Conservation (phyloP, 176 grass and related monocot species). For the Avena eriantha region DNA sequence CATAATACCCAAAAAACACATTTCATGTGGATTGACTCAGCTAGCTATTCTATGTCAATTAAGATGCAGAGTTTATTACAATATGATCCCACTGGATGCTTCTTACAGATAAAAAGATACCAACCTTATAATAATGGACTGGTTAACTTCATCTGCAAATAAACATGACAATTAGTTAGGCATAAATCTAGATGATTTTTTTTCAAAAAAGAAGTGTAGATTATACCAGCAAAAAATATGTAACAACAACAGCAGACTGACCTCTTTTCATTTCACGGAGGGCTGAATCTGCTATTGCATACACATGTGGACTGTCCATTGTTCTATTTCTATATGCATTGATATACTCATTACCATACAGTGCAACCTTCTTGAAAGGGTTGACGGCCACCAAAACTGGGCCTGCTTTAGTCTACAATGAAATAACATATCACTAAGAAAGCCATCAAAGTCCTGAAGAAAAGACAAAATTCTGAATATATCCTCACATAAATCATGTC, state of each 20-base stretch:
- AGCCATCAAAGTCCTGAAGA: conserved; percentile 39
- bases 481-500: conserved; percentile 94
- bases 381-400: conserved; percentile 98
- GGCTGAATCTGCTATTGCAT: conserved; percentile 95
- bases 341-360: conserved; percentile 90
- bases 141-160: conserved; percentile 98
- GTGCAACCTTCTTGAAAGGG: conserved; percentile 91
- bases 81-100: conserved; percentile 18
- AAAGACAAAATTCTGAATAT: conserved; percentile 13
- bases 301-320: conserved; percentile 89
- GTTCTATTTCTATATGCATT: conserved; percentile 81
- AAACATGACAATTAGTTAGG: conserved; percentile 47
- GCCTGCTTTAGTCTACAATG: conserved; percentile 94
- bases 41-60: conserved; percentile 9
- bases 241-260: conserved; percentile 42
- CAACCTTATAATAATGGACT: conserved; percentile 99
- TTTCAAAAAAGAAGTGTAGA: conserved; percentile 21
- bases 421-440: conserved; percentile 48
- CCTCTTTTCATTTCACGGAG: conserved; percentile 96
- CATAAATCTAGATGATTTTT: conserved; percentile 36
- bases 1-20: not conserved
- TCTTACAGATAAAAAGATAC: conserved; percentile 9
- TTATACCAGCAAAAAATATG: conserved; percentile 32
- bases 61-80: not conserved
- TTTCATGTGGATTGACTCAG: not conserved